phyloP scores from a whole-genome alignment of 2,329 filamentous ascomycete genomes.

The Colletotrichum simmondsii region DNA sequence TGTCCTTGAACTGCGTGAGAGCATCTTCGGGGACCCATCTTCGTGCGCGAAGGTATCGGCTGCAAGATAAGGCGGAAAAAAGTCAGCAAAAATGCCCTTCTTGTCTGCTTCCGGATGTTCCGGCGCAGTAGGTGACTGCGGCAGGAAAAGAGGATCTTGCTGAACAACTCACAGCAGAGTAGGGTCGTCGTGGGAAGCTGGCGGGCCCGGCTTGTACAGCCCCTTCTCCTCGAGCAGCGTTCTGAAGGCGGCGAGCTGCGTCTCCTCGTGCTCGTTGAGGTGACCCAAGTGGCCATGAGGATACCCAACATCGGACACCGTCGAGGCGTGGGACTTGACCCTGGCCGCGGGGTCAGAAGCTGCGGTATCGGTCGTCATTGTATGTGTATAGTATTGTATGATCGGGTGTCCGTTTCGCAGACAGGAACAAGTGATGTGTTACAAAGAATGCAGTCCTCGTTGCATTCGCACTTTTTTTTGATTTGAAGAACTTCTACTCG shows the following conservation, averaged over 20 bases:
- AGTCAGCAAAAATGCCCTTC: conserved; percentile 11
- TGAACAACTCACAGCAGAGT: conserved; percentile 70
- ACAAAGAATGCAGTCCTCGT: not conserved
- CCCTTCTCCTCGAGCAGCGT: conserved; percentile 71
- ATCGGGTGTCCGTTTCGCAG: not conserved
- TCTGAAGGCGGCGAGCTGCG: conserved; percentile 79
- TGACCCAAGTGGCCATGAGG: conserved; percentile 85
- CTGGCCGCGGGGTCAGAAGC: conserved; percentile 18
- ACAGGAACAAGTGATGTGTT: not conserved
- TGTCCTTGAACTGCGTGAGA: conserved; percentile 85
- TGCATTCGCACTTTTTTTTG: not conserved
- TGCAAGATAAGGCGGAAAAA: conserved; percentile 48
- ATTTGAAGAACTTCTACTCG: conserved; percentile 10
- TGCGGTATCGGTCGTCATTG: conserved; percentile 23
- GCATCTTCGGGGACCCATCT: conserved; percentile 84
- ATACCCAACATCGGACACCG: conserved; percentile 61
- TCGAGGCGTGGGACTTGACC: conserved; percentile 27
- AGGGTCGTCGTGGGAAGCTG: conserved; percentile 77
- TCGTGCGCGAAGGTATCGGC: conserved; percentile 86
- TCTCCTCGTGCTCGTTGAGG: conserved; percentile 75
- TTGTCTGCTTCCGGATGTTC: not conserved
- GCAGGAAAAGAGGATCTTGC: not conserved
- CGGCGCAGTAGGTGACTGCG: not conserved
- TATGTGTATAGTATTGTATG: not conserved
- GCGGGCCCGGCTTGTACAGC: conserved; percentile 67